phyloP scores from a whole-genome alignment of 768 basidiomycete species.

The Scleroderma citrinum region DNA sequence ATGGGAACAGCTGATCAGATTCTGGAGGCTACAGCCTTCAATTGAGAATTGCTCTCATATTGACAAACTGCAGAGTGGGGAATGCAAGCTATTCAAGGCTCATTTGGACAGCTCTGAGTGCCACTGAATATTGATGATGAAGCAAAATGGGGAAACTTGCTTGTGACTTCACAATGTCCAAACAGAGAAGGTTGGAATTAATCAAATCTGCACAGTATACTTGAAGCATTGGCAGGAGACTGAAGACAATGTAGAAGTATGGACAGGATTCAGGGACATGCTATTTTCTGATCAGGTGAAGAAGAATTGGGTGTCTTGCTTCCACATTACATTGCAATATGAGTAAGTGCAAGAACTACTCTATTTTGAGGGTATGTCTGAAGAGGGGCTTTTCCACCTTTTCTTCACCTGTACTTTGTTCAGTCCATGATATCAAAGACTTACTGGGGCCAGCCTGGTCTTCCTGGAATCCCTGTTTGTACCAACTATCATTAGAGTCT shows the following conservation, averaged over 20 bases:
- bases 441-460: no score
- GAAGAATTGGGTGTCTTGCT: conserved; percentile 31
- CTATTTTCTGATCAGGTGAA: conserved; percentile 31
- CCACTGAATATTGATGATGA: conserved; percentile 32
- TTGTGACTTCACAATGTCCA: conserved; percentile 32
- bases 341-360: conserved; percentile 3
- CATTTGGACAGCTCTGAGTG: conserved; percentile 40
- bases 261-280: conserved; percentile 34
- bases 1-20: conserved; percentile 12
- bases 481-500: background rate
- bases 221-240: conserved; percentile 31
- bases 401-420: background rate
- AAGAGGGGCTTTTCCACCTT: background rate
- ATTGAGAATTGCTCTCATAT: conserved; percentile 38
- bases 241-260: conserved; percentile 27
- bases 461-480: no score
- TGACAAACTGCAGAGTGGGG: conserved; percentile 51
- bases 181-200: conserved; percentile 32
- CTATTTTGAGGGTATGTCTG: background rate
- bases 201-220: conserved; percentile 40
- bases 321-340: conserved; percentile 25
- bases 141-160: conserved; percentile 15
- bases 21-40: conserved; percentile 19
- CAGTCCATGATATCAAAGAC: no score
- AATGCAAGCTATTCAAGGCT: conserved; percentile 38